Percentiles rank a stretch among this genome's conserved stretches.
Evolutionary conservation across 2,329 filamentous ascomycete genomes (phyloP).

Genomic region (Aspergillus fumigatus): DNA sequence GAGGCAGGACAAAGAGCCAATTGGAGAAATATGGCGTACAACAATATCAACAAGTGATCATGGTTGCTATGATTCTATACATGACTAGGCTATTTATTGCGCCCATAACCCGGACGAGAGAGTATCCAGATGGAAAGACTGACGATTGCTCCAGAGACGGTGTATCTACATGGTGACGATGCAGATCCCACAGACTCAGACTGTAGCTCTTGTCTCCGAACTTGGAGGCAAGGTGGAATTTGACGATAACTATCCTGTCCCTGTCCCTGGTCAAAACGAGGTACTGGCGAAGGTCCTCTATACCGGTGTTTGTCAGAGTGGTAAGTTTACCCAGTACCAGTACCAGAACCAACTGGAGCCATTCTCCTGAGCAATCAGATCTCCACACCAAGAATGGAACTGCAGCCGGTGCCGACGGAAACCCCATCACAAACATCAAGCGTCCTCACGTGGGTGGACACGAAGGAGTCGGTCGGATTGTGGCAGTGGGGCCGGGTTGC

Average conservation of each 20-base stretch:
- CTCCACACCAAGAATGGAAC: conserved; percentile 40
- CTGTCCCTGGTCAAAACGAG: conserved; percentile 36
- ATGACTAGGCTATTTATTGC: neutral
- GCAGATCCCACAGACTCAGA: conserved; percentile 25
- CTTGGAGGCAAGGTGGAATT: conserved; percentile 40
- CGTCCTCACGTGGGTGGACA: conserved; percentile 45
- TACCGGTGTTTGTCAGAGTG: conserved; percentile 44
- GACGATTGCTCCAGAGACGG: neutral
- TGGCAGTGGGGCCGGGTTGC: conserved; percentile 36
- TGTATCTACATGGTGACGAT: neutral
- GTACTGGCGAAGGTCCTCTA: conserved; percentile 45
- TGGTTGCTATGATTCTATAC: neutral
- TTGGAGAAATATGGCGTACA: neutral
- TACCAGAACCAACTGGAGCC: neutral
- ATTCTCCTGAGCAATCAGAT: conserved; percentile 20
- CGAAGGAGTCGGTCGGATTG: conserved; percentile 42
- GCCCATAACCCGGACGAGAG: neutral
- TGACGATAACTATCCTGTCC: conserved; percentile 40
- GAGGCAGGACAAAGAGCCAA: neutral
- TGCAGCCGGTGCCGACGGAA: conserved; percentile 35
- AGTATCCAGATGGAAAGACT: neutral
- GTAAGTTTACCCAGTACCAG: conserved; percentile 21
- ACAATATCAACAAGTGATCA: too few relatives aligned
- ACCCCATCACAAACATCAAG: conserved; percentile 43
- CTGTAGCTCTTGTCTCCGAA: conserved; percentile 38